Evolutionary conservation across 768 basidiomycete genomes (phyloP), one percentile per base, ranked within the genome.

Genomic region (Lactarius hengduanensis): DNA sequence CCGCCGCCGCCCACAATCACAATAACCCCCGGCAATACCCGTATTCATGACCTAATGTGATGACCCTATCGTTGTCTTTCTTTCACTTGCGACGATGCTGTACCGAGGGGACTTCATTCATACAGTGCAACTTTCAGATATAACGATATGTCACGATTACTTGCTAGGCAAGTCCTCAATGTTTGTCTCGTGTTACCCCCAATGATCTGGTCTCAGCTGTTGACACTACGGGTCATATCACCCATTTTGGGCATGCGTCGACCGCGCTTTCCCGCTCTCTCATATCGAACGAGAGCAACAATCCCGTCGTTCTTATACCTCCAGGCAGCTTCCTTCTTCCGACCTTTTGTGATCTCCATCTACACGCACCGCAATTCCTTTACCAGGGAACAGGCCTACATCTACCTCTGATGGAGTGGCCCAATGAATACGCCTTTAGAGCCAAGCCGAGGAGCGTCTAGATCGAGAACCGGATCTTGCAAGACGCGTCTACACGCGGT

Each of bases 361-460:
- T 94, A 0, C 94, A 96, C 73, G 92, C 93, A 0, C 91, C 94
- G 1, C 94, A 96, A 73, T 94, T 90, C 73, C 80, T 94, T 40
- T 95, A 94, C 66, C 89, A 92, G 63, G 94, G 94, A 3, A 92
- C 86, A 1, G 93, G 94, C 0, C 81, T 95, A 4, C 90, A 96
- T 74, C 81, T 93, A 2, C 90, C 92, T 4, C 77, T 94, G 43
- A 88, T 94, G 87, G 76, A 92, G 70, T 94, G 93, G 93, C 82
- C 95, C 9, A 81, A 92, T 45, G 81, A 82, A 36, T 95, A 95
- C 69, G 90, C 92, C 0, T 93, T 89, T 74, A 86, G 86, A 71
- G 89, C 93, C 0, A 87, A 71, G 89, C 93, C 0, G 94, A 96
- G 73, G 86, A 91, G 67, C 72, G 83, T 20, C 78, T 96, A 3